Evolutionary conservation across 208 protist species (phyloP).

Genomic region (Tritrichomonas foetus): DNA sequence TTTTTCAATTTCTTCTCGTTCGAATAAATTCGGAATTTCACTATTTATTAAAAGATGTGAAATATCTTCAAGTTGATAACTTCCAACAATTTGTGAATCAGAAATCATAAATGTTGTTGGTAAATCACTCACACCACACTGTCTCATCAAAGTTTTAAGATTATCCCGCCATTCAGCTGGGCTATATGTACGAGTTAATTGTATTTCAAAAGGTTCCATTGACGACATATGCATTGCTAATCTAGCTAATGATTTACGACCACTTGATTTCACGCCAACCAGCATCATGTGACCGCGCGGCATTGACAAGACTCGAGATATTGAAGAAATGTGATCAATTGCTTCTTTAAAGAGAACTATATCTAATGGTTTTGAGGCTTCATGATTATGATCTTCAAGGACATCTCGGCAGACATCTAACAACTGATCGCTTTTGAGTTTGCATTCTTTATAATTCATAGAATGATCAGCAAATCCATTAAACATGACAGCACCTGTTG

Average conservation of each 20-base stretch:
- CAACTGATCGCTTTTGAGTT: background rate
- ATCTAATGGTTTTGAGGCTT: slow-evolving; percentile 73
- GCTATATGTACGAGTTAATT: slow-evolving; percentile 60
- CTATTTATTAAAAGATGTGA: slow-evolving; percentile 92
- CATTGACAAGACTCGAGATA: slow-evolving; percentile 87
- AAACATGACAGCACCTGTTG: slow-evolving; percentile 43
- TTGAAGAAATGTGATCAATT: slow-evolving; percentile 81
- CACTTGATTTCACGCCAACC: slow-evolving; percentile 85
- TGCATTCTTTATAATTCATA: slow-evolving; percentile 42
- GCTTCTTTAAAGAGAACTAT: slow-evolving; percentile 95
- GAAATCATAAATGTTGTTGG: slow-evolving; percentile 84
- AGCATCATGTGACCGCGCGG: slow-evolving; percentile 83
- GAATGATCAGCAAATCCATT: background rate
- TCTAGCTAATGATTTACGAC: slow-evolving; percentile 86
- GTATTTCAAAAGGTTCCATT: slow-evolving; percentile 13
- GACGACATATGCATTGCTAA: slow-evolving; percentile 83
- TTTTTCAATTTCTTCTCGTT: slow-evolving; percentile 72
- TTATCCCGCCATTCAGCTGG: slow-evolving; percentile 65
- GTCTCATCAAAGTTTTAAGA: slow-evolving; percentile 58
- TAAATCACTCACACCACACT: slow-evolving; percentile 71
- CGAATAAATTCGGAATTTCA: slow-evolving; percentile 88
- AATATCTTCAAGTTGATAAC: slow-evolving; percentile 90
- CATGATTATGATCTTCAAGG: slow-evolving; percentile 78
- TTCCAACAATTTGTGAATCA: slow-evolving; percentile 83
- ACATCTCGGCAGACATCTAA: slow-evolving; percentile 61